A percentile compares a stretch with the other conserved stretches of the same genome.
Evolutionary conservation across 768 basidiomycete genomes (phyloP).

Genomic region (Leccinum truebloodii): DNA sequence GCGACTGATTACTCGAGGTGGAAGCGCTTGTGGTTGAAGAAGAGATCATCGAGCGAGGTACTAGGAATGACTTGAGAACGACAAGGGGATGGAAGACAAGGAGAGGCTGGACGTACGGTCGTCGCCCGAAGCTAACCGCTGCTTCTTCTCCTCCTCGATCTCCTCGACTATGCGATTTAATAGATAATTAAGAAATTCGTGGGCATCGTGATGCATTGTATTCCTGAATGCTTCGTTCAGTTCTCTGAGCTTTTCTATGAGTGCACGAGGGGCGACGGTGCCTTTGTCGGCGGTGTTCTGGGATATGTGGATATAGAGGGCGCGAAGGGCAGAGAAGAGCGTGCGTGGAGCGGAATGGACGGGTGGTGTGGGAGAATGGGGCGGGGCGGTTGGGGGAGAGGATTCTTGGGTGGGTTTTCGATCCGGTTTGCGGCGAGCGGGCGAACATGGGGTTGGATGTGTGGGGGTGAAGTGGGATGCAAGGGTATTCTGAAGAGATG

Average conservation of each 20-base stretch:
- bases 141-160: constrained; percentile 71
- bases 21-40: constrained; percentile 50
- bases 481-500: constrained; percentile 36
- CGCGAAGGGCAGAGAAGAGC: constrained; percentile 89
- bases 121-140: constrained; percentile 48
- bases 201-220: constrained; percentile 96
- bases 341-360: constrained; percentile 66
- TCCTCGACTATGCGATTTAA: constrained; percentile 94
- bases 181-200: constrained; percentile 95
- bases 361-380: constrained; percentile 39
- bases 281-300: constrained; percentile 77
- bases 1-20: constrained; percentile 47
- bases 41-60: constrained; percentile 60
- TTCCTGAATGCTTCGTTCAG: constrained; percentile 90
- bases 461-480: constrained; percentile 25
- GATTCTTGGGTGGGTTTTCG: constrained; percentile 46
- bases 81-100: constrained; percentile 6
- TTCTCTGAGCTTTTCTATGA: constrained; percentile 92
- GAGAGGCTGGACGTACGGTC: constrained; percentile 55
- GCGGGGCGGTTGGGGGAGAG: constrained; percentile 27
- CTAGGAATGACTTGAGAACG: constrained; percentile 36
- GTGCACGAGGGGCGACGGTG: constrained; percentile 84
- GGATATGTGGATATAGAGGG: constrained; percentile 86
- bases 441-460: constrained; percentile 29
- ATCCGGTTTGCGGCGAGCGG: constrained; percentile 56